Evolutionary conservation across 2,329 filamentous ascomycete genomes (phyloP).

Genomic region (Sporothrix schenckii): DNA sequence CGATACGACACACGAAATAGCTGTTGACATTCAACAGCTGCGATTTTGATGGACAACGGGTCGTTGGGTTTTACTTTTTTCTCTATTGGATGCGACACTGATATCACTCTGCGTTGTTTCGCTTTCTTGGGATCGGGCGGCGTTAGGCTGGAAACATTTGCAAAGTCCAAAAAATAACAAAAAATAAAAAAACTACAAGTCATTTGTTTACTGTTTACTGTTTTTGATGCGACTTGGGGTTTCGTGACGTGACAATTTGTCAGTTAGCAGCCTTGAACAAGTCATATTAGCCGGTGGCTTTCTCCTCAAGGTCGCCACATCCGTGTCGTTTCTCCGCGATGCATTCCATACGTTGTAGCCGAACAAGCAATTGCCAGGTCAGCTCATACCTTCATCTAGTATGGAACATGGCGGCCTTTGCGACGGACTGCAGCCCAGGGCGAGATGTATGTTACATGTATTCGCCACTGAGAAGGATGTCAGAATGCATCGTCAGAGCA

Average conservation of each 20-base stretch:
- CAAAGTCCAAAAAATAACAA: neutral
- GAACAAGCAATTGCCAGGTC: neutral
- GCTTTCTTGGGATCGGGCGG: neutral
- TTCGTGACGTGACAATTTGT: neutral
- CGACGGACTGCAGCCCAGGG: slow-evolving; percentile 12
- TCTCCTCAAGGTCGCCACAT: neutral
- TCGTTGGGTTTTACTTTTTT: neutral
- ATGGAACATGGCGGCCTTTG: slow-evolving; percentile 6
- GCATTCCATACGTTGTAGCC: neutral
- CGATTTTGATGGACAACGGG: neutral
- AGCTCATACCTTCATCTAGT: slow-evolving; percentile 13
- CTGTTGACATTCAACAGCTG: neutral
- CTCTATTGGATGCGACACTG: neutral
- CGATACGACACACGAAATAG: neutral
- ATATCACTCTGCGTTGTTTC: slow-evolving; percentile 17
- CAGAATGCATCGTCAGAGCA: neutral
- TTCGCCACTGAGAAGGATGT: slow-evolving; percentile 6
- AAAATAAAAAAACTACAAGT: neutral
- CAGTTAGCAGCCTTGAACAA: neutral
- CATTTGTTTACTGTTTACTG: neutral
- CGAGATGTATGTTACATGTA: neutral
- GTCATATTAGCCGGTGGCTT: neutral
- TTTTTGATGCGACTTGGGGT: neutral
- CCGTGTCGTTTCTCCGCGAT: neutral
- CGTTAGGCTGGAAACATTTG: neutral